Evolutionary conservation across 129 eudicot genomes (phyloP).

Genomic region (Lactuca sativa): DNA sequence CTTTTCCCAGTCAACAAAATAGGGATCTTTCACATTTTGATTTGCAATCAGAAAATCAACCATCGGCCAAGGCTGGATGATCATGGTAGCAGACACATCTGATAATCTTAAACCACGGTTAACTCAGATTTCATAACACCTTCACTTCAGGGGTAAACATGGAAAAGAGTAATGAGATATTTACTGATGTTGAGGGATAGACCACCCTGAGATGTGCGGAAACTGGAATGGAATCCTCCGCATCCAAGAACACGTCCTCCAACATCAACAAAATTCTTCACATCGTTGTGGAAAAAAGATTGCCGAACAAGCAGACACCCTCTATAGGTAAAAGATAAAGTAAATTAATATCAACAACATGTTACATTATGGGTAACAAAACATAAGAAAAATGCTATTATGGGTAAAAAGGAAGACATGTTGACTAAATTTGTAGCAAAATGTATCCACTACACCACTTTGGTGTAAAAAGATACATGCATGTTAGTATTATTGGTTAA

Average conservation of each 20-base stretch:
- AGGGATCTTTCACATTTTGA: conserved; percentile 78
- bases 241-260: conserved; percentile 92
- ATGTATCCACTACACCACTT: too few relatives aligned
- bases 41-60: conserved; percentile 75
- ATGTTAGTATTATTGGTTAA: too few relatives aligned
- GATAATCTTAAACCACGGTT: conserved; percentile 12
- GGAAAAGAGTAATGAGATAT: neutral
- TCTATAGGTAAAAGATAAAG: too few relatives aligned
- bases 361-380: too few relatives aligned
- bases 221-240: conserved; percentile 90
- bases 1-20: conserved; percentile 73
- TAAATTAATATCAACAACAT: too few relatives aligned
- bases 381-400: too few relatives aligned
- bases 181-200: conserved; percentile 81
- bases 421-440: too few relatives aligned
- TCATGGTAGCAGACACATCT: conserved; percentile 89
- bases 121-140: neutral
- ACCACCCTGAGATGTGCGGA: conserved; percentile 86
- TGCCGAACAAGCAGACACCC: conserved; percentile 93
- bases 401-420: too few relatives aligned
- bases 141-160: neutral
- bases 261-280: conserved; percentile 56
- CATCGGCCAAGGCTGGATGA: conserved; percentile 82
- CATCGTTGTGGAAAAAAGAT: conserved; percentile 81
- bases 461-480: too few relatives aligned